Percentiles rank a stretch among this genome's conserved stretches.
Conservation (phyloP, 2,329 filamentous ascomycete species). For the Fusarium cicatricum region DNA sequence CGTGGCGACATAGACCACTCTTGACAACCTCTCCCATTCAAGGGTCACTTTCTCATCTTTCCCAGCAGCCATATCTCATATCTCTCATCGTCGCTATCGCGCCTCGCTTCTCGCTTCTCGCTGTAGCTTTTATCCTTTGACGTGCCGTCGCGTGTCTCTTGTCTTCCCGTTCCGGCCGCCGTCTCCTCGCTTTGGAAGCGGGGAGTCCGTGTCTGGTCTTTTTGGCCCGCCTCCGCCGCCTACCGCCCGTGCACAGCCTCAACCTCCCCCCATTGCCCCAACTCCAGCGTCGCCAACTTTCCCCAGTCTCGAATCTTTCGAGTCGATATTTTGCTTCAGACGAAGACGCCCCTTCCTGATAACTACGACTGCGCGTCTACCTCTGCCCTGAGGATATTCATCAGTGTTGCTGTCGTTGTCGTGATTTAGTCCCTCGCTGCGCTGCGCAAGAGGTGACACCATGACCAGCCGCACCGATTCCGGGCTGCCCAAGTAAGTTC, state of each 20-base stretch:
- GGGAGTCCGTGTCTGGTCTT: conserved; percentile 41
- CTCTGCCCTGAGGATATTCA: conserved; percentile 23
- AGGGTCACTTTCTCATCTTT: background rate
- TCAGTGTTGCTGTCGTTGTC: conserved; percentile 29
- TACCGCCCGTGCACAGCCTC: conserved; percentile 45
- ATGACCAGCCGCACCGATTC: conserved; percentile 50
- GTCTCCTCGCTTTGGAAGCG: conserved; percentile 41
- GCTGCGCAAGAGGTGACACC: conserved; percentile 41
- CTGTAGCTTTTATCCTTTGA: background rate
- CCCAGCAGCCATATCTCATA: background rate
- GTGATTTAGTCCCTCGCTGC: conserved; percentile 41
- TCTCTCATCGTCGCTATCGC: background rate
- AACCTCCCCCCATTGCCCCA: conserved; percentile 38
- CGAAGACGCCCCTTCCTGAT: conserved; percentile 24
- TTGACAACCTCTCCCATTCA: background rate
- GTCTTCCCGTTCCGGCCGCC: conserved; percentile 41
- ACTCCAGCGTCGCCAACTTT: conserved; percentile 40
- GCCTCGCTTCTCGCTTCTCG: conserved; percentile 11
- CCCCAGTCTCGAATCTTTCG: conserved; percentile 34
- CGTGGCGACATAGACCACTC: conserved; percentile 13
- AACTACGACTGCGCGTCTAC: conserved; percentile 29
- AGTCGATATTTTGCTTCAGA: conserved; percentile 23
- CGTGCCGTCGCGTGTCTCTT: conserved; percentile 22
- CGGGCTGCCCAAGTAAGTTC: conserved; percentile 48
- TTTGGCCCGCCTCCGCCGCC: conserved; percentile 37